Percentiles rank a stretch among this genome's conserved stretches.
These are phyloP conservation scores for Wickerhamomyces bovis DNA, from an alignment of 805 yeast genomes.

Conservation along the genomic window DNA sequence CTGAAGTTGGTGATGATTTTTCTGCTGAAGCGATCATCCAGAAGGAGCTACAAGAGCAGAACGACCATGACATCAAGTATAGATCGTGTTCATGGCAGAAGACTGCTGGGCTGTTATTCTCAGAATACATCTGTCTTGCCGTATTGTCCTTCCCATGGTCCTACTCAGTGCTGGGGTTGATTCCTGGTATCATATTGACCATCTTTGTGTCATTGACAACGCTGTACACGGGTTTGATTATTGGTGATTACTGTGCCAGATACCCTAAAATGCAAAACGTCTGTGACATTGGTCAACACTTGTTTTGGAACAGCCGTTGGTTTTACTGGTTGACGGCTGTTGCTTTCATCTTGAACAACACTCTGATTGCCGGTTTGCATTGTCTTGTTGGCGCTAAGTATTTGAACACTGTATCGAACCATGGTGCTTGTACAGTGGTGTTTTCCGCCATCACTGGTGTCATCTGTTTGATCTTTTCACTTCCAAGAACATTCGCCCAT, in stretches of 20 bases:
- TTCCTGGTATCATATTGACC: slow-evolving; percentile 52
- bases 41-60: slow-evolving; percentile 20
- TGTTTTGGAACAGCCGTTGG: slow-evolving; percentile 43
- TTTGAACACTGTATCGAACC: slow-evolving; percentile 47
- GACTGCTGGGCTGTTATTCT: slow-evolving; percentile 53
- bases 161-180: slow-evolving; percentile 51
- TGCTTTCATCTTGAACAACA: slow-evolving; percentile 49
- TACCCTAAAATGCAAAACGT: slow-evolving; percentile 47
- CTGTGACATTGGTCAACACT: slow-evolving; percentile 54
- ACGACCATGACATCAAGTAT: slow-evolving; percentile 34
- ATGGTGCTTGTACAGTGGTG: slow-evolving; percentile 45
- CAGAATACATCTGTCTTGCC: slow-evolving; percentile 57
- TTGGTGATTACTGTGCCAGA: slow-evolving; percentile 48
- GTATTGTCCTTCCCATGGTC: slow-evolving; percentile 66
- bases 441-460: slow-evolving; percentile 44
- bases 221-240: slow-evolving; percentile 48
- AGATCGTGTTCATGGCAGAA: slow-evolving; percentile 51
- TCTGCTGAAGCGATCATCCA: slow-evolving; percentile 13
- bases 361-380: slow-evolving; percentile 53
- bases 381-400: slow-evolving; percentile 56
- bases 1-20: slow-evolving; percentile 7
- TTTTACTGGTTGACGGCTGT: slow-evolving; percentile 55
- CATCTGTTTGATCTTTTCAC: slow-evolving; percentile 43
- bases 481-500: slow-evolving; percentile 51
- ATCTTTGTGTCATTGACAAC: slow-evolving; percentile 44